Percentiles rank a stretch among this genome's conserved stretches.
Evolutionary conservation across 805 yeast genomes (phyloP).

Genomic region (Starmerella etchellsii): DNA sequence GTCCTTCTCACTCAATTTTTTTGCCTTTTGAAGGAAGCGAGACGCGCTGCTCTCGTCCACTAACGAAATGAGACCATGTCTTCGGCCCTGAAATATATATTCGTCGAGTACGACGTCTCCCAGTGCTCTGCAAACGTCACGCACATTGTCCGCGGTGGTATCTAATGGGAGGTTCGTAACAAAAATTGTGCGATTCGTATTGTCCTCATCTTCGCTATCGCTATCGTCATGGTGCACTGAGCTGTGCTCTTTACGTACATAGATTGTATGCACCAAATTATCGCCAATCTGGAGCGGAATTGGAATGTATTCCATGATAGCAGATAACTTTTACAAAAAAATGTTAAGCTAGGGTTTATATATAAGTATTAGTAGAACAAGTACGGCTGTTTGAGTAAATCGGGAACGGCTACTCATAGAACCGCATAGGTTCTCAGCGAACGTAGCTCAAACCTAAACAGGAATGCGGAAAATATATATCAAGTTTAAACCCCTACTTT

Average conservation of each 20-base stretch:
- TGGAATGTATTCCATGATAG: constrained; percentile 15
- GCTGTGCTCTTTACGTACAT: constrained; percentile 18
- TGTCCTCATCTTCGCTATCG: constrained; percentile 21
- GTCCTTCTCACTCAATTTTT: constrained; percentile 31
- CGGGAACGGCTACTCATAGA: too few species aligned
- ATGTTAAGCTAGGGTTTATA: too few species aligned
- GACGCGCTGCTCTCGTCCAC: constrained; percentile 57
- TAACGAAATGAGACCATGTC: constrained; percentile 54
- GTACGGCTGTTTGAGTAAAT: too few species aligned
- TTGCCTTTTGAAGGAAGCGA: constrained; percentile 52
- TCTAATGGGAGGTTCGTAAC: constrained; percentile 62
- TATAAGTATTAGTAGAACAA: neutral
- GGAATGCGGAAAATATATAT: too few species aligned
- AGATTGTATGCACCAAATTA: constrained; percentile 18
- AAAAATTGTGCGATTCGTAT: constrained; percentile 44
- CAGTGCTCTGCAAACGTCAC: constrained; percentile 40
- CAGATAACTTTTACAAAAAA: too few species aligned
- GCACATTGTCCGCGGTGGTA: constrained; percentile 40
- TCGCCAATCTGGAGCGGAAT: constrained; percentile 17
- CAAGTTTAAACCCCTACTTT: too few species aligned
- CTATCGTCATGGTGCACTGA: neutral
- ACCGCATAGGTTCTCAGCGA: too few species aligned
- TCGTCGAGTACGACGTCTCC: constrained; percentile 33
- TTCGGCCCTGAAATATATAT: constrained; percentile 25
- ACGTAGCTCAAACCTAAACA: too few species aligned